Conservation (phyloP, 176 grass and related monocot species). For the Saccharum spontaneum region DNA sequence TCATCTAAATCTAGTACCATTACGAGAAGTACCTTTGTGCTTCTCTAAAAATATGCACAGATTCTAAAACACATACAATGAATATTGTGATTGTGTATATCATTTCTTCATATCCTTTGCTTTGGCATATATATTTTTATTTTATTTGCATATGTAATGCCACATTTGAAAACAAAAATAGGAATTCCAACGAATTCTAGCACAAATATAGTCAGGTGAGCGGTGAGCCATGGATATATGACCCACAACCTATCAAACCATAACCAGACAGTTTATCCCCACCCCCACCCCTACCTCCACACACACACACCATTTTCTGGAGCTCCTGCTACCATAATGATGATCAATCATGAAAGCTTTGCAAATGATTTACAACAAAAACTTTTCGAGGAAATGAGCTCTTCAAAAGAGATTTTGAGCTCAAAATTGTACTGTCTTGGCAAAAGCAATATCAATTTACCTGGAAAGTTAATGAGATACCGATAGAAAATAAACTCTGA, state of each 20-base stretch:
- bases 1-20: not conserved
- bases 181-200: not conserved
- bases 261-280: not conserved
- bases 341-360: slow-evolving; percentile 9
- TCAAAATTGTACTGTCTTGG: not conserved
- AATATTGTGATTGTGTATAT: not conserved
- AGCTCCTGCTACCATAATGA: not conserved
- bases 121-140: not conserved
- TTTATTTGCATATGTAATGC: not conserved
- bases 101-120: not conserved
- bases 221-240: not conserved
- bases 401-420: not conserved
- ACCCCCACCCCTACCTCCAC: too few species aligned
- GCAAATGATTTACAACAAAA: slow-evolving; percentile 9
- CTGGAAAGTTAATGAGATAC: slow-evolving; percentile 1
- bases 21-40: not conserved
- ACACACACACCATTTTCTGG: not conserved
- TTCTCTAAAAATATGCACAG: not conserved
- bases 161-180: not conserved
- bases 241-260: not conserved
- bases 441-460: slow-evolving; percentile 17
- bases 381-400: not conserved
- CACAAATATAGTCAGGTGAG: not conserved
- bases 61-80: not conserved
- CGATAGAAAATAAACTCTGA: slow-evolving; percentile 16